Conservation (phyloP, 108 stramenopile genomes). For the Cyclotella baltica region DNA sequence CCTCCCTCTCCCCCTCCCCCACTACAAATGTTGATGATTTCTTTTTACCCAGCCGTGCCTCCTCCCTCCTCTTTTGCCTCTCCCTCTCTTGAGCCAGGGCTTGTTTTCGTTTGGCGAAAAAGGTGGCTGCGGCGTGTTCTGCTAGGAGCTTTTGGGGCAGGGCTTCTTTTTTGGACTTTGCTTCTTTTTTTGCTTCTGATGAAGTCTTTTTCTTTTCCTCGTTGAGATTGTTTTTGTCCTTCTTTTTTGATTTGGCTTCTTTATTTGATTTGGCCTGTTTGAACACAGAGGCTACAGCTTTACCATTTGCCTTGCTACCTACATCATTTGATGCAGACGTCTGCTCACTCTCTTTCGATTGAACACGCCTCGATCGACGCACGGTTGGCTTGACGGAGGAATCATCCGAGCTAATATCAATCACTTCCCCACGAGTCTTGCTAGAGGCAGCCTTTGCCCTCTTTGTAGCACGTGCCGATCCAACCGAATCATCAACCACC, state of each 20-base stretch:
- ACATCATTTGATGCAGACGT: no score
- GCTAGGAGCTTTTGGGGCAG: slow-evolving; percentile 40
- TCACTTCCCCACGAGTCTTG: no score
- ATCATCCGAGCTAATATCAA: no score
- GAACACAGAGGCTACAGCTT: no score
- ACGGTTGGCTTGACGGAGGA: no score
- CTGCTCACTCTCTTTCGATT: no score
- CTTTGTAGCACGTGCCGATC: no score
- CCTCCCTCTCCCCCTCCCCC: background rate
- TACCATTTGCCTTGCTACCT: no score
- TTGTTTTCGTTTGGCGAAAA: slow-evolving; percentile 53
- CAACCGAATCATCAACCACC: no score
- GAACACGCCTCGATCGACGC: no score
- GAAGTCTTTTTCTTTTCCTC: background rate
- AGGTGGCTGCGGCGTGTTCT: slow-evolving; percentile 67
- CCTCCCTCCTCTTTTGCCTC: slow-evolving; percentile 56
- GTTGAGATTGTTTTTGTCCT: background rate
- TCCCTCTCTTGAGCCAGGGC: slow-evolving; percentile 59
- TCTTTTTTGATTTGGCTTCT: background rate
- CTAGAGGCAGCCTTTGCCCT: no score
- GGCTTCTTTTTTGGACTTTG: slow-evolving; percentile 3
- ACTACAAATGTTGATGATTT: slow-evolving; percentile 2
- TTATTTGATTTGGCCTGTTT: no score
- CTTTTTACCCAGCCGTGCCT: slow-evolving; percentile 11
- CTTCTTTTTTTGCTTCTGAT: background rate